Base-by-base conservation (phyloP, 352 stramenopile genomes). In the Sclerospora graminicola region DNA sequence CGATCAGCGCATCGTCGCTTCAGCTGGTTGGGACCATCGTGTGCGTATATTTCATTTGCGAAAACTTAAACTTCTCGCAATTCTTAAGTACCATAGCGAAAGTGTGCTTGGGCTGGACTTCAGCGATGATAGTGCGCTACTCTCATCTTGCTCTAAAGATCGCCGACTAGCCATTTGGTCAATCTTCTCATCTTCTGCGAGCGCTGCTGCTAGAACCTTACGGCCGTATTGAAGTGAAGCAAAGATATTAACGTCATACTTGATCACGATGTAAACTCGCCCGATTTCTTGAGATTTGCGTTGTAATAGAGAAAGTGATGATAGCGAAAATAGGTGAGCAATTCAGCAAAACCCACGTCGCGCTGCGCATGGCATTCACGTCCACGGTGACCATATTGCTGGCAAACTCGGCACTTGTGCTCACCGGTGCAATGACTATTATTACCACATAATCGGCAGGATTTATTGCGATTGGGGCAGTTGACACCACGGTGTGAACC, bases 251-350 rank as follows among this genome's bases (percentile, higher is more conserved):
- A 35, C 13, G 16, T 63, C 52, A 60, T 32, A n/a, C 23, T 23
- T 16, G 40, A 15, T 57, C 40, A 68, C 14, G 71, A 69, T 6
- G 76, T 80, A 45, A 90, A 90, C 47, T 91, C 77, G 54, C 89
- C 80, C 30, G 79, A 87, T 48, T 84, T 84, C 43, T 89, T 89
- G 41, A 92, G 62, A 45, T 92, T 92, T 26, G 69, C 69, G 56
- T 89, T 89, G 71, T 92, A 92, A 51, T 92, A 92, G 13, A 92
- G 59, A 51, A 89, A 92, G 45, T 89, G 69, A 32, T 92, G 80
- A 53, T 83, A 92, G 14, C 78, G 80, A 51, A 89, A 92, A 60
- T 87, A 89, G 28, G 80, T 85, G 21, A 89, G 38, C 37, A 92
- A 55, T 50, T 92, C 80, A 11, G 80, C 65, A 51, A 86, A 63